These are phyloP conservation scores for Aspergillus sp. DNA, from an alignment of 2,329 filamentous ascomycete genomes.

Conservation along the genomic window DNA sequence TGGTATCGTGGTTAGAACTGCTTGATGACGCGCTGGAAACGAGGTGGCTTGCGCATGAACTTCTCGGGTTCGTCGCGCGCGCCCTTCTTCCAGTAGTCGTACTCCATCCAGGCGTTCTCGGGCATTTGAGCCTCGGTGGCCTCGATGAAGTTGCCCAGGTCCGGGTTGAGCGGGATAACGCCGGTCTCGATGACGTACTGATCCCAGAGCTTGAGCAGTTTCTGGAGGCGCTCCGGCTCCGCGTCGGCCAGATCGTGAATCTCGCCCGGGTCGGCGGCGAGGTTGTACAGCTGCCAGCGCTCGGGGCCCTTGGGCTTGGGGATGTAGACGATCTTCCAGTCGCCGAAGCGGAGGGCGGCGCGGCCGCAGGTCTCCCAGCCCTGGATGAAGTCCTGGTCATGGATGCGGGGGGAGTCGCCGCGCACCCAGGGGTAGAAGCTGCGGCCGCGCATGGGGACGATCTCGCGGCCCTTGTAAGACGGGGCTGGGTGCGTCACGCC, in stretches of 20 bases:
- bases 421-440: constrained; percentile 45
- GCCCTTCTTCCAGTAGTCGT: constrained; percentile 61
- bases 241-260: constrained; percentile 43
- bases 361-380: constrained; percentile 58
- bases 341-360: constrained; percentile 53
- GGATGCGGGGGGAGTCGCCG: constrained; percentile 39
- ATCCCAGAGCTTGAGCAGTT: constrained; percentile 55
- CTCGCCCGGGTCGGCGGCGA: constrained; percentile 53
- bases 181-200: constrained; percentile 59
- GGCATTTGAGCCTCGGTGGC: constrained; percentile 64
- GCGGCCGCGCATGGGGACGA: constrained; percentile 52
- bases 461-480: constrained; percentile 48
- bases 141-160: constrained; percentile 57
- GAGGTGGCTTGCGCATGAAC: constrained; percentile 38
- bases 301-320: constrained; percentile 55
- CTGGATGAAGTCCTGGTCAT: constrained; percentile 51
- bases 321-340: constrained; percentile 59
- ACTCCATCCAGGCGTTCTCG: constrained; percentile 65
- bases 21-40: constrained; percentile 35
- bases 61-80: constrained; percentile 48
- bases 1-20: constrained; percentile 23
- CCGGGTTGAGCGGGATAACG: constrained; percentile 58
- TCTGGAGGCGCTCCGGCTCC: constrained; percentile 44
- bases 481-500: constrained; percentile 52
- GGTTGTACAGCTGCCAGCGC: constrained; percentile 58